Conservation (phyloP, 305 asterid species). For the Fraxinus floribunda region DNA sequence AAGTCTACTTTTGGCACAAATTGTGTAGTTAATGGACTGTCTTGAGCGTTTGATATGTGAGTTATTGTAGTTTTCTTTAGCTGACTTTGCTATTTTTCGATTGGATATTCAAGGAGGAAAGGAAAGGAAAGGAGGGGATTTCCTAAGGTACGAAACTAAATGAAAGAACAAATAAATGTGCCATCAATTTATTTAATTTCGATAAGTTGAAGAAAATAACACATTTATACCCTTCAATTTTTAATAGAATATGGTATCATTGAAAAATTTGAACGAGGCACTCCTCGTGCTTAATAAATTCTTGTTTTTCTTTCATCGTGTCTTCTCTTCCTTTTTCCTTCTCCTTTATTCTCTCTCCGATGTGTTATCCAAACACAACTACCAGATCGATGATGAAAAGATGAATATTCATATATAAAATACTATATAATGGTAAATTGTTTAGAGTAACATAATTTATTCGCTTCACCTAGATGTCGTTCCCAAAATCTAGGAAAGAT, state of each 20-base stretch:
- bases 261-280: background rate
- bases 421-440: background rate
- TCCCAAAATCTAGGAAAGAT: background rate
- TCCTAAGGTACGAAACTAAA: background rate
- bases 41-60: background rate
- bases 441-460: background rate
- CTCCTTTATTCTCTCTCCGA: background rate
- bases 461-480: background rate
- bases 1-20: background rate
- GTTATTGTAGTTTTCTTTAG: background rate
- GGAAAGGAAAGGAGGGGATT: background rate
- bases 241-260: background rate
- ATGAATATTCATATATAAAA: background rate
- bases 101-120: background rate
- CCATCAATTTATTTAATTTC: background rate
- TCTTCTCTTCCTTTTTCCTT: background rate
- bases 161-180: background rate
- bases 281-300: background rate
- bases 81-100: background rate
- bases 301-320: background rate
- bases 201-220: background rate
- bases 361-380: background rate
- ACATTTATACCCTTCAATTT: background rate
- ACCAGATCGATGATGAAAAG: background rate
- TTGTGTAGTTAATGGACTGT: background rate